phyloP scores from a whole-genome alignment of 1,284 basidiomycete genomes.

The Ustilago nuda region DNA sequence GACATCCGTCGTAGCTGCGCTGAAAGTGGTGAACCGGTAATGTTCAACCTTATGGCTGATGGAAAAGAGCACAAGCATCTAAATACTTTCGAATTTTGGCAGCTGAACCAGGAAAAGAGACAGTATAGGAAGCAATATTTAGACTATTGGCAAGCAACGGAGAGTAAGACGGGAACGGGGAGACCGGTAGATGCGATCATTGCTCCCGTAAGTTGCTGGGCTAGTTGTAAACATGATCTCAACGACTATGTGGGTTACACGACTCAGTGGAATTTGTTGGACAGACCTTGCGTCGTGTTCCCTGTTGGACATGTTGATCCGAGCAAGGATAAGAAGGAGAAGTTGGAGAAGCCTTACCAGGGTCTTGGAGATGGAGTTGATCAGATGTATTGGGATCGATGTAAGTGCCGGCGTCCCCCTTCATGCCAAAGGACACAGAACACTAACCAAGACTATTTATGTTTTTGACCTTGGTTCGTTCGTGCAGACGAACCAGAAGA shows the following conservation, averaged over 20 bases:
- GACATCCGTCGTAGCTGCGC: conserved; percentile 45
- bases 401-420: not conserved
- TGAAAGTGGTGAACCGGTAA: conserved; percentile 55
- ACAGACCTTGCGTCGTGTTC: conserved; percentile 71
- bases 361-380: conserved; percentile 13
- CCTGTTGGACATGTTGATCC: conserved; percentile 71
- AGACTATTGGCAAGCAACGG: conserved; percentile 74
- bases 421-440: not conserved
- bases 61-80: conserved; percentile 18
- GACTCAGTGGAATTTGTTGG: conserved; percentile 29
- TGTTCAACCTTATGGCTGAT: conserved; percentile 25
- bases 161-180: conserved; percentile 71
- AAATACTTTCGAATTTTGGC: conserved; percentile 74
- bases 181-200: conserved; percentile 76
- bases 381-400: conserved; percentile 29
- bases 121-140: conserved; percentile 73
- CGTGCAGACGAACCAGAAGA: conserved; percentile 62
- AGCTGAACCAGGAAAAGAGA: conserved; percentile 69
- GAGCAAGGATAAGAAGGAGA: conserved; percentile 74
- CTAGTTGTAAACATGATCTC: conserved; percentile 73
- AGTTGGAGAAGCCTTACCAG: conserved; percentile 21
- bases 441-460: not conserved
- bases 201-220: conserved; percentile 73
- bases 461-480: not conserved
- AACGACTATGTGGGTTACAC: conserved; percentile 67